phyloP scores from a whole-genome alignment of 306 rosid genomes.

The Vicia faba region DNA sequence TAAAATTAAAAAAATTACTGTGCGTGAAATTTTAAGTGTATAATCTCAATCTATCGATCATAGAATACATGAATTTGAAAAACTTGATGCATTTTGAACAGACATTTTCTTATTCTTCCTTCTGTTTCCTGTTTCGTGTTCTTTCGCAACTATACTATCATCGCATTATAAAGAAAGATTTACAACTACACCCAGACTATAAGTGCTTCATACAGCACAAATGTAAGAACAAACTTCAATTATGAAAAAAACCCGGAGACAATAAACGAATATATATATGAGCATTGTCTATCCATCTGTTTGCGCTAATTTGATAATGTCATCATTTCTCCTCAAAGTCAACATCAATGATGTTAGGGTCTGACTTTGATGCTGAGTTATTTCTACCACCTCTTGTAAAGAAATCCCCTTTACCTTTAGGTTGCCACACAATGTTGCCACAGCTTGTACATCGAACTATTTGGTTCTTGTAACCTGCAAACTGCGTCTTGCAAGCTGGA shows the following conservation, averaged over 20 bases:
- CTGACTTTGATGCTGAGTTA: conserved; percentile 58
- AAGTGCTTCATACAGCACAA: conserved; percentile 16
- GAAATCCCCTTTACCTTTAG: conserved; percentile 74
- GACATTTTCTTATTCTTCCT: neutral
- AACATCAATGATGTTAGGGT: conserved; percentile 80
- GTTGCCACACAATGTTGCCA: conserved; percentile 97
- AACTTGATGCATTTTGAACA: conserved; percentile 5
- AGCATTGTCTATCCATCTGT: conserved; percentile 14
- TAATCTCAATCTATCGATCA: too few relatives aligned
- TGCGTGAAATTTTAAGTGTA: too few relatives aligned
- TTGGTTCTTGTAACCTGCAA: conserved; percentile 84
- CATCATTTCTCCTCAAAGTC: conserved; percentile 95
- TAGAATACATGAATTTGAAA: too few relatives aligned
- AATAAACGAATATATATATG: neutral
- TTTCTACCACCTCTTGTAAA: conserved; percentile 54
- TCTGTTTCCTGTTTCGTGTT: neutral
- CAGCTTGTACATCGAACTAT: conserved; percentile 72
- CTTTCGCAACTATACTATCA: conserved; percentile 19
- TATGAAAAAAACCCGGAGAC: neutral
- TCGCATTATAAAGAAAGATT: conserved; percentile 29
- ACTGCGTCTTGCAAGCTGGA: conserved; percentile 88
- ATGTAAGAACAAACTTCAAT: conserved; percentile 25
- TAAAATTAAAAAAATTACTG: too few relatives aligned
- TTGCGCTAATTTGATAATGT: conserved; percentile 1
- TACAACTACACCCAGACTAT: conserved; percentile 36